These are phyloP conservation scores for Yamadazyma atlantica DNA, from an alignment of 1,139 yeast species.

Conservation along the genomic window DNA sequence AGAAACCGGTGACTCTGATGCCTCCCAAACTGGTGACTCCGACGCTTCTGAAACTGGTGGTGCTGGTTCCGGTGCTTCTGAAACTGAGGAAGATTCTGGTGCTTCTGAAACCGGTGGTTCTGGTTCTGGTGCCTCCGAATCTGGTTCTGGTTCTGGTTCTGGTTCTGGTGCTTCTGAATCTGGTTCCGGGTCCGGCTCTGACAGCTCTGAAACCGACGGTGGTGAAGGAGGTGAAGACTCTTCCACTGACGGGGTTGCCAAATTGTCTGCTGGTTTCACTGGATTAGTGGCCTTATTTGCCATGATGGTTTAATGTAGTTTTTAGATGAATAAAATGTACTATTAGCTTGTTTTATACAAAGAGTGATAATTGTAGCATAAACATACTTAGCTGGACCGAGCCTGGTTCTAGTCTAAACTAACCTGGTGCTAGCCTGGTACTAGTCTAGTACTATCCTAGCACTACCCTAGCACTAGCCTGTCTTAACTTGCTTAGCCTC, in stretches of 20 bases:
- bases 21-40: conserved; percentile 3
- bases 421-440: too few relatives aligned
- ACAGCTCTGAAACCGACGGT: conserved; percentile 18
- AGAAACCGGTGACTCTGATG: conserved; percentile 3
- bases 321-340: too few relatives aligned
- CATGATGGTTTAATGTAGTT: conserved; percentile 12
- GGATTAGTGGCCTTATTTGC: conserved; percentile 9
- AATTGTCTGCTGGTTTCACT: conserved; percentile 9
- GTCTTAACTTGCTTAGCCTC: neutral
- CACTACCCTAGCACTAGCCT: neutral
- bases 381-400: too few relatives aligned
- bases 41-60: conserved; percentile 4
- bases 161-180: conserved; percentile 22
- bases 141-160: conserved; percentile 5
- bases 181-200: conserved; percentile 18
- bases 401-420: too few relatives aligned
- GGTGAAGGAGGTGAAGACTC: conserved; percentile 18
- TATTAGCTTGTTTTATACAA: neutral
- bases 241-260: conserved; percentile 15
- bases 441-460: neutral
- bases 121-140: conserved; percentile 5
- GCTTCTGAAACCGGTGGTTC: conserved; percentile 4
- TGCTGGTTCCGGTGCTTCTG: conserved; percentile 1
- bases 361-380: too few relatives aligned
- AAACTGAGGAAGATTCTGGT: conserved; percentile 6